phyloP scores from a whole-genome alignment of 192 early-diverging fungal genomes.

The Podila epigama region DNA sequence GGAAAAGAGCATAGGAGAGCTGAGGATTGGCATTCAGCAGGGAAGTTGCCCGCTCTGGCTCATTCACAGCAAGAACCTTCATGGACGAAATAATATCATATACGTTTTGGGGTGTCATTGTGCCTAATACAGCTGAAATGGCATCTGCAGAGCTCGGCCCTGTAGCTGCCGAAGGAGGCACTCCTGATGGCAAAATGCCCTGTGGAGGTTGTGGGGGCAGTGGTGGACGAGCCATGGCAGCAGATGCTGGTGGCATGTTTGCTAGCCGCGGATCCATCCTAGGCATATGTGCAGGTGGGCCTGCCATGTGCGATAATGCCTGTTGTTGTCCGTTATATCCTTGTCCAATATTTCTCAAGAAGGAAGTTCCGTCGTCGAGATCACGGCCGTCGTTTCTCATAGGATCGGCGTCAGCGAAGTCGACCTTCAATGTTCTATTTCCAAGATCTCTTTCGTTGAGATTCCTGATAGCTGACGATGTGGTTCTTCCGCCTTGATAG shows the following conservation, averaged over 20 bases:
- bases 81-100: conserved; percentile 36
- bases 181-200: not conserved
- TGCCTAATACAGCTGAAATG: conserved; percentile 41
- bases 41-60: conserved; percentile 69
- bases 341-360: conserved; percentile 20
- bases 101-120: conserved; percentile 39
- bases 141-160: conserved; percentile 28
- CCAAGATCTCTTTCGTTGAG: conserved; percentile 91
- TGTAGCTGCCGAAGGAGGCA: not conserved
- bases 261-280: conserved; percentile 32
- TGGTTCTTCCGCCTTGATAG: conserved; percentile 88
- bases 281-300: conserved; percentile 9
- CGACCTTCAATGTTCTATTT: conserved; percentile 89
- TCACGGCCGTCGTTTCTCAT: conserved; percentile 36
- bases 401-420: conserved; percentile 87
- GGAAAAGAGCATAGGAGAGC: conserved; percentile 84
- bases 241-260: not conserved
- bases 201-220: not conserved
- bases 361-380: conserved; percentile 16
- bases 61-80: conserved; percentile 46
- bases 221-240: not conserved
- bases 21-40: conserved; percentile 81
- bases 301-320: not conserved
- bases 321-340: conserved; percentile 23
- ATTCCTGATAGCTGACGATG: conserved; percentile 92